Evolutionary conservation across 176 grass and related monocot genomes (phyloP), one percentile per base, ranked within the genome.

Genomic region (Microstegium vimineum): DNA sequence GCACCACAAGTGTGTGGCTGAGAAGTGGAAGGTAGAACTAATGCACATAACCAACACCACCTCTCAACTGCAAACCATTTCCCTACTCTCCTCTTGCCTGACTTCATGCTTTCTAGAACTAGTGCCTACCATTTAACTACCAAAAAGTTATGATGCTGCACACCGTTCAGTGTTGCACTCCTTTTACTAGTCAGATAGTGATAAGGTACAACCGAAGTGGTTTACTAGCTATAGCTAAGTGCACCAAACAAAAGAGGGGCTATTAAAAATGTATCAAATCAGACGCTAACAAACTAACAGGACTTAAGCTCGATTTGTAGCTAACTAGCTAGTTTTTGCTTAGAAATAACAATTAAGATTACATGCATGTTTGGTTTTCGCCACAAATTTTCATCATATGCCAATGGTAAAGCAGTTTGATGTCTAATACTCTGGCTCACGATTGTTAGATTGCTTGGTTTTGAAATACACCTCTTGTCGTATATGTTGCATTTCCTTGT

Each of bases 21-120:
- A 62, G 79, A 75, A 91, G 87, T 84, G 84, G 89, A 83, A 86
- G 84, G 89, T 89, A 83, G 75, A 92, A 60, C 88, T 76, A 86
- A 83, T 86, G 85, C 83, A 82, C 66, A 88, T 83, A 86, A 75
- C 66, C 73, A 47, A 68, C 83, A 82, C 83, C 36, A 77, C 67
- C 52, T 62, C 89, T 78, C 86, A 88, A 66, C 86, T 73, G 82
- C 49, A 60, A 80, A 85, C 86, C 66, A 85, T 88, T 88, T 81
- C 73, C 77, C 86, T 88, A 91, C 71, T 66, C 31, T 87, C 89
- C 76, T 84, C 42, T 78, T 88, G 34, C 86, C 78, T 67, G 81
- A 42, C 47, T 67, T 77, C 86, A 88, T 73, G 67, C 86, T 77
- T 88, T 91, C 86, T 85, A 82, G 78, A 88, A 85, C 66, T 35